Percentiles rank a stretch among this genome's conserved stretches.
phyloP scores from a whole-genome alignment of 345 rosid genomes.

The Aurinia saxatilis region DNA sequence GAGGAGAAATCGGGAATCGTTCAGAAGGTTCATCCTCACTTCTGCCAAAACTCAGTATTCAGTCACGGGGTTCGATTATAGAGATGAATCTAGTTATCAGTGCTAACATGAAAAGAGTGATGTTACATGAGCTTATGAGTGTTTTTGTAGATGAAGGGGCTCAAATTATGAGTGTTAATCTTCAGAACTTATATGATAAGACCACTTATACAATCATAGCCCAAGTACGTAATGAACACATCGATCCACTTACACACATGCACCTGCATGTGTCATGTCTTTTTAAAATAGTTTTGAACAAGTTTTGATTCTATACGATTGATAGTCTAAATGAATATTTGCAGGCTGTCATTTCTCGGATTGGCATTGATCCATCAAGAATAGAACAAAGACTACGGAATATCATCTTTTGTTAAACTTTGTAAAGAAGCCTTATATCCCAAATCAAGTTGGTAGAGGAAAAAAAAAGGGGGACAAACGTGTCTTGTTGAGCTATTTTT shows the following conservation, averaged over 20 bases:
- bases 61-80: slow-evolving; percentile 11
- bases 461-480: too few species aligned
- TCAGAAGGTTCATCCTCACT: not conserved
- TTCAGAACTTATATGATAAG: slow-evolving; percentile 13
- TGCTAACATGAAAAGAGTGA: slow-evolving; percentile 3
- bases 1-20: not conserved
- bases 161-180: slow-evolving; percentile 14
- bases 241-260: not conserved
- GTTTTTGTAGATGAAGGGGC: slow-evolving; percentile 30
- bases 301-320: not conserved
- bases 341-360: slow-evolving; percentile 23
- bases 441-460: too few species aligned
- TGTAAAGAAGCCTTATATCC: too few species aligned
- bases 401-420: too few species aligned
- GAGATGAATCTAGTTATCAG: slow-evolving; percentile 12
- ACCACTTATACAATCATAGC: slow-evolving; percentile 6
- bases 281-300: too few species aligned
- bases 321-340: not conserved
- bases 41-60: slow-evolving; percentile 8
- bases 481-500: too few species aligned
- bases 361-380: slow-evolving; percentile 19
- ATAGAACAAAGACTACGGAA: too few species aligned
- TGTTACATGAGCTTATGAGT: slow-evolving; percentile 14
- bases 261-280: not conserved
- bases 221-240: not conserved